These are phyloP conservation scores for Eucalyptus albens DNA, from an alignment of 345 rosid genomes.

Conservation along the genomic window DNA sequence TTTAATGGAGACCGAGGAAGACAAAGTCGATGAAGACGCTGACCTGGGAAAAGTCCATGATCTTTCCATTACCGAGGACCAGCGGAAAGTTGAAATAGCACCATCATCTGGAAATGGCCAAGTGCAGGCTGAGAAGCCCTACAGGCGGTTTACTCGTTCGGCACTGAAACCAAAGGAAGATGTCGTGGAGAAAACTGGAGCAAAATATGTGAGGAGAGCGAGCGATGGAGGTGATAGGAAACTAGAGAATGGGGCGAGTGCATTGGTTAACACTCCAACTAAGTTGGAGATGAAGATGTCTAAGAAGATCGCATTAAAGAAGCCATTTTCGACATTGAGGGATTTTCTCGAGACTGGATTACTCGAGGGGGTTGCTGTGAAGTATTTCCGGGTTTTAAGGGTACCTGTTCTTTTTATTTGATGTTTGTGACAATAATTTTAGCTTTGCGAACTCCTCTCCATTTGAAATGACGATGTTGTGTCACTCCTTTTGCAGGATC, in stretches of 20 bases:
- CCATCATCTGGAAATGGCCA: background rate
- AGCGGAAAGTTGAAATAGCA: background rate
- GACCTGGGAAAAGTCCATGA: background rate
- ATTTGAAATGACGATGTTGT: background rate
- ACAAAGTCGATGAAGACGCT: background rate
- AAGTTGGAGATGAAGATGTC: constrained; percentile 24
- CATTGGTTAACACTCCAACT: background rate
- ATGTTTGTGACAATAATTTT: background rate
- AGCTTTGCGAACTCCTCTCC: background rate
- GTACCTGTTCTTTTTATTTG: constrained; percentile 12
- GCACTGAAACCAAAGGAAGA: constrained; percentile 20
- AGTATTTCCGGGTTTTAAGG: constrained; percentile 53
- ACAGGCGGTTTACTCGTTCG: constrained; percentile 48
- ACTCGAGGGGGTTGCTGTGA: constrained; percentile 63
- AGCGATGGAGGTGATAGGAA: background rate
- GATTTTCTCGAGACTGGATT: constrained; percentile 66
- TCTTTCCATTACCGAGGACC: background rate
- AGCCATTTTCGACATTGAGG: constrained; percentile 43
- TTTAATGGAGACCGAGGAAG: background rate
- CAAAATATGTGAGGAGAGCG: background rate
- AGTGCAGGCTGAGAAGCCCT: constrained; percentile 6
- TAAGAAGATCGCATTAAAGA: constrained; percentile 18
- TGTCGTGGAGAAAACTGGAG: background rate
- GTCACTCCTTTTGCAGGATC: background rate
- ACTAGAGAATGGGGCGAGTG: background rate